Base-by-base conservation (phyloP, 345 rosid genomes). In the Sonneratia caseolaris region DNA sequence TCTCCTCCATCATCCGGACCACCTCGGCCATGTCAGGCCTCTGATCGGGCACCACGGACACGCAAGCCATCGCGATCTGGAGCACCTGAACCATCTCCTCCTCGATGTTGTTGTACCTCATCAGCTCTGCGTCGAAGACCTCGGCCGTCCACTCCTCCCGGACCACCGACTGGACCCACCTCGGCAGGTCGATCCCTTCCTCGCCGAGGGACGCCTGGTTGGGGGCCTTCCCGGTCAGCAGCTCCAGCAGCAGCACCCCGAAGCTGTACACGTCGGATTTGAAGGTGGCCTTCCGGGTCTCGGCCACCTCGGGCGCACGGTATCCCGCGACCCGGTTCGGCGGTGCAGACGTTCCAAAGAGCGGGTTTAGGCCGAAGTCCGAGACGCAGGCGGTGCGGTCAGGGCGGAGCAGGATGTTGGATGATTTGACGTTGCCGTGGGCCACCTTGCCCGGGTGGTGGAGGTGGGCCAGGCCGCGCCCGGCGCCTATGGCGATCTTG, bases 111-210 rank as follows among this genome's bases (percentile, higher is more conserved):
- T 86, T 87, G 37, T 85, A 85, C 67, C 88, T 78, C 91, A 88
- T 91, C 37, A 94, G 71, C 82, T 94, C 98, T 38, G 85, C 89
- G 10, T 89, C 98, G 59, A 94, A 90, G 0, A 94, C 98, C 82
- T 91, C 98, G 0, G 98, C 98, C 16, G 97, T 91, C 98, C 98
- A 94, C 73, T 94, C 98, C 80, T 94, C 98, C 3, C 95, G 71
- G 2, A 94, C 97, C 70, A 94, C 98, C 0, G 98, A 94, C 71
- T 88, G 96, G 38, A 94, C 98, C 97, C 98, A 94, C 43, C 96
- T 71, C 0, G 98, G 97, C 56, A 94, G 77, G 77, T 94, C 89
- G 66, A 91, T 91, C 42, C 98, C 92, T 76, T 94, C 97, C 59
- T 94, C 98, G 0, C 98, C 97, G 53, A 94, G 71, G 1, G 91